Percentiles rank a stretch among this genome's conserved stretches.
These are phyloP conservation scores for Ambrosia artemisiifolia DNA, from an alignment of 129 eudicot genomes.

Conservation along the genomic window DNA sequence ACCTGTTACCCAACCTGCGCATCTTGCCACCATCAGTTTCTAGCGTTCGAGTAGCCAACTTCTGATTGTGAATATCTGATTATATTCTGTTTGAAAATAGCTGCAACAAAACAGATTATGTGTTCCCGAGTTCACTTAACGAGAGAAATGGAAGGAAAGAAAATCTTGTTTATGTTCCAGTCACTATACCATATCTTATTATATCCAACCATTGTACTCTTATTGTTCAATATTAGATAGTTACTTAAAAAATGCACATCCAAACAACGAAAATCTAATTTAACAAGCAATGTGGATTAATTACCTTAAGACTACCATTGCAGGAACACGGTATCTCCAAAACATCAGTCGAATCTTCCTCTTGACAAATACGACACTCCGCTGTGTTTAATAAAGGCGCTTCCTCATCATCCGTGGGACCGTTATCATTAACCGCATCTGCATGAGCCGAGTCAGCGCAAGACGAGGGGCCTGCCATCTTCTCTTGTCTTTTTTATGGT, in stretches of 20 bases:
- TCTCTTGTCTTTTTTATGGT: conserved; percentile 26
- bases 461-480: conserved; percentile 47
- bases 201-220: background rate
- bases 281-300: conserved; percentile 1
- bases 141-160: too few species aligned
- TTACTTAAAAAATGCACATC: background rate
- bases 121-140: too few species aligned
- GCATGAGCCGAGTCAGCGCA: conserved; percentile 29
- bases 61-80: background rate
- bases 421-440: conserved; percentile 41
- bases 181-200: background rate
- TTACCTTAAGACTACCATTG: conserved; percentile 93
- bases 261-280: background rate
- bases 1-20: background rate
- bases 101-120: background rate
- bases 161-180: too few species aligned
- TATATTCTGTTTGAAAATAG: background rate
- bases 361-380: conserved; percentile 98
- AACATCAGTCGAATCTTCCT: conserved; percentile 63
- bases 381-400: conserved; percentile 65
- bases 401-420: conserved; percentile 54
- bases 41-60: too few species aligned
- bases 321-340: conserved; percentile 89
- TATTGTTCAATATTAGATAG: background rate
- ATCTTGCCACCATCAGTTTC: too few species aligned